A percentile compares a stretch with the other conserved stretches of the same genome.
These are phyloP conservation scores for Sporothrix pallida DNA, from an alignment of 2,329 filamentous ascomycete species.

Conservation along the genomic window DNA sequence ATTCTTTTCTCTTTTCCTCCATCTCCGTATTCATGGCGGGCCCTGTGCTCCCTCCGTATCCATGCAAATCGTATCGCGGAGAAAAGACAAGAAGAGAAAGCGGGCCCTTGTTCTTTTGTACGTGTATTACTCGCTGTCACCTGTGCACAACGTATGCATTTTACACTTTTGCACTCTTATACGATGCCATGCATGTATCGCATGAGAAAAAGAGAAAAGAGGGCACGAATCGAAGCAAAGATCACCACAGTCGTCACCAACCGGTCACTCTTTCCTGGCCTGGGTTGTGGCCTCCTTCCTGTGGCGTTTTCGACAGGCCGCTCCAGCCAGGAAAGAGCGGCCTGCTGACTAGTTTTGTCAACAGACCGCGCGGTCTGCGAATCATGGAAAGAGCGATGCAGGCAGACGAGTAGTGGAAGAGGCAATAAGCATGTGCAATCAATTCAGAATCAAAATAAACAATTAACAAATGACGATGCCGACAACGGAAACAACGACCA, in stretches of 20 bases:
- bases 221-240: constrained; percentile 7
- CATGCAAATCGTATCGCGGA: constrained; percentile 1
- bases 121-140: constrained; percentile 10
- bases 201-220: constrained; percentile 9
- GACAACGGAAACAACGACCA: neutral
- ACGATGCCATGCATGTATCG: constrained; percentile 8
- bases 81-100: no score
- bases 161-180: neutral
- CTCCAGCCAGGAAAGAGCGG: constrained; percentile 6
- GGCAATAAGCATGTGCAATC: neutral
- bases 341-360: constrained; percentile 23
- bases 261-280: constrained; percentile 11
- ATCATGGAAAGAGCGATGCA: constrained; percentile 6
- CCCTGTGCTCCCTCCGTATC: constrained; percentile 15
- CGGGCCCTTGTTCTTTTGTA: neutral
- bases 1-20: neutral
- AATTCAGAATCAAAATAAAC: neutral
- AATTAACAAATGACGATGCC: neutral
- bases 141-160: neutral
- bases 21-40: neutral
- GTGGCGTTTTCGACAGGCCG: constrained; percentile 9
- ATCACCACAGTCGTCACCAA: neutral
- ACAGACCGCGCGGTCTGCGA: neutral
- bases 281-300: neutral
- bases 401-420: neutral